A percentile compares a stretch with the other conserved stretches of the same genome.
These are phyloP conservation scores for Bruguiera hainesii DNA, from an alignment of 441 rosid genomes.

Conservation along the genomic window DNA sequence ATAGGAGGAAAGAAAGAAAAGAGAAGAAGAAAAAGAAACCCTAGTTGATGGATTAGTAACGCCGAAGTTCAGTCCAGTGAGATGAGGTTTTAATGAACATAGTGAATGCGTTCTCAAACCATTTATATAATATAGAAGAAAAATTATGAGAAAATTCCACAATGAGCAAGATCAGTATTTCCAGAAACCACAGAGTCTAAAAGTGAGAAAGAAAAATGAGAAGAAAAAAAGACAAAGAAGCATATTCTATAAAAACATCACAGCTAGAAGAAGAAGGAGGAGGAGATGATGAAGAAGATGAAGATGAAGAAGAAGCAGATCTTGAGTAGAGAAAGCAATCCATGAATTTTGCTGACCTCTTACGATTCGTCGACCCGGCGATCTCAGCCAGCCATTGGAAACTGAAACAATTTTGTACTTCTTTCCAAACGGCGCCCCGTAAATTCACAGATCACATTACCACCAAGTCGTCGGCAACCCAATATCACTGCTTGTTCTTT, in stretches of 20 bases:
- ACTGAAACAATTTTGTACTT: slow-evolving; percentile 13
- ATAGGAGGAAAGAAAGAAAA: no score
- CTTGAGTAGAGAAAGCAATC: slow-evolving; percentile 14
- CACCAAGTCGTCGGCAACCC: slow-evolving; percentile 9
- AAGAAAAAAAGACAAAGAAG: not conserved
- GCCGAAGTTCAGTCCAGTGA: slow-evolving; percentile 8
- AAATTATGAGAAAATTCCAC: slow-evolving; percentile 20
- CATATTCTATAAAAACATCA: slow-evolving; percentile 27
- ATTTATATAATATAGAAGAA: slow-evolving; percentile 11
- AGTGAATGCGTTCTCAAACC: slow-evolving; percentile 16
- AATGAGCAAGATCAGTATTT: slow-evolving; percentile 30
- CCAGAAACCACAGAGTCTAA: slow-evolving; percentile 16
- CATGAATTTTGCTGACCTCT: slow-evolving; percentile 39
- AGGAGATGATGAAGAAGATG: slow-evolving; percentile 8
- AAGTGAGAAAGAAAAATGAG: slow-evolving; percentile 13
- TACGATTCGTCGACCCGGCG: slow-evolving; percentile 19
- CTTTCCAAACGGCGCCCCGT: not conserved
- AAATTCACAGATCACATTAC: slow-evolving; percentile 16
- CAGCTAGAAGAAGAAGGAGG: slow-evolving; percentile 15
- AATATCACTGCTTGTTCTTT: slow-evolving; percentile 13
- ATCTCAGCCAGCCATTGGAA: slow-evolving; percentile 12
- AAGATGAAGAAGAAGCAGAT: not conserved
- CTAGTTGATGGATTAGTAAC: slow-evolving; percentile 25
- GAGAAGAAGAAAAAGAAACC: slow-evolving; percentile 18
- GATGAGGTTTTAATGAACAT: slow-evolving; percentile 10